phyloP scores from a whole-genome alignment of 139 green algal genomes.

The Nannochloris sp. region DNA sequence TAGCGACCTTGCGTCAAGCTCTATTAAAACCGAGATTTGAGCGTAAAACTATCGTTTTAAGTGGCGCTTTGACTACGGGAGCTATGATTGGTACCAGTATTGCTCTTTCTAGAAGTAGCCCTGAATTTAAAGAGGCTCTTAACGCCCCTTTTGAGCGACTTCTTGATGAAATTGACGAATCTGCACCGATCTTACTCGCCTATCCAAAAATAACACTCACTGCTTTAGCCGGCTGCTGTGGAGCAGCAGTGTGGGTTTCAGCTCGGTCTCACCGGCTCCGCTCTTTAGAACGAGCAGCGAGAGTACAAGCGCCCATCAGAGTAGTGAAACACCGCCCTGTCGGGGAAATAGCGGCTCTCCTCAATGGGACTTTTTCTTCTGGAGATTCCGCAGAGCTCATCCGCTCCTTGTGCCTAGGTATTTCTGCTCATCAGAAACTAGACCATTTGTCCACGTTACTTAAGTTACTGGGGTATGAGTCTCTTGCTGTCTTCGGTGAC shows the following conservation, averaged over 20 bases:
- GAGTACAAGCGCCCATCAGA: constrained; percentile 43
- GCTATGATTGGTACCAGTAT: not conserved
- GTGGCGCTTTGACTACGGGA: not conserved
- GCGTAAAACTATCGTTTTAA: constrained; percentile 3
- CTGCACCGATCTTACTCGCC: constrained; percentile 24
- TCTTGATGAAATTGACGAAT: constrained; percentile 18
- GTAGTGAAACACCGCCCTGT: constrained; percentile 58
- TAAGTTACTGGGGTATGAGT: constrained; percentile 69
- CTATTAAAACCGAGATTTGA: constrained; percentile 48
- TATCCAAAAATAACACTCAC: constrained; percentile 29
- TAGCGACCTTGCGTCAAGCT: constrained; percentile 44
- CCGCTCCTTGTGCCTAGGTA: constrained; percentile 43
- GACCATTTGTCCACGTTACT: constrained; percentile 66
- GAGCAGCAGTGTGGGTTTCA: constrained; percentile 10
- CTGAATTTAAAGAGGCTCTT: constrained; percentile 25
- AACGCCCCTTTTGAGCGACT: constrained; percentile 8
- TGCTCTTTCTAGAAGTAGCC: constrained; percentile 26
- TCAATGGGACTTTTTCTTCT: constrained; percentile 33
- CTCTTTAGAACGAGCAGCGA: constrained; percentile 38
- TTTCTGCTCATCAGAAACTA: constrained; percentile 81
- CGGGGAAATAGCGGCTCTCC: constrained; percentile 36
- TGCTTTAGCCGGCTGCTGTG: constrained; percentile 1
- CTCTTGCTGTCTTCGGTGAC: constrained; percentile 79
- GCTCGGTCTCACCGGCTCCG: constrained; percentile 14
- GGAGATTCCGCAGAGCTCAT: constrained; percentile 50